Evolutionary conservation across 73 alveolate genomes (phyloP).

Genomic region (Paramecium octaurelia): DNA sequence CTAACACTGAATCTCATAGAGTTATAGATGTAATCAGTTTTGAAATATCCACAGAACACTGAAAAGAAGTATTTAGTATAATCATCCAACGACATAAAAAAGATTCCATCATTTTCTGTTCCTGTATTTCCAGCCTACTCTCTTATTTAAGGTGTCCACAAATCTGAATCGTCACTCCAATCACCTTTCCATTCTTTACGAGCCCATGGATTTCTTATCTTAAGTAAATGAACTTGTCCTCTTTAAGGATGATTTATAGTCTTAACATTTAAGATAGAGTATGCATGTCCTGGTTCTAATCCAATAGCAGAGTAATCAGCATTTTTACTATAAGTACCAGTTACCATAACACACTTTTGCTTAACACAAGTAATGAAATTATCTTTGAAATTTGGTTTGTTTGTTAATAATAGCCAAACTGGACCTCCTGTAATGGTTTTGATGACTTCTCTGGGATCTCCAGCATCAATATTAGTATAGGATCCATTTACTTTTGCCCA

Average conservation of each 20-base stretch:
- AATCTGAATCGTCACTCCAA: conserved; percentile 85
- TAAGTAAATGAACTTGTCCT: conserved; percentile 72
- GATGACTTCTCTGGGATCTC: conserved; percentile 84
- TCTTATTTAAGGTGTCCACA: conserved; percentile 90
- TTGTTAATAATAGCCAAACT: conserved; percentile 71
- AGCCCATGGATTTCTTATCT: conserved; percentile 98
- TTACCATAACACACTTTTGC: conserved; percentile 78
- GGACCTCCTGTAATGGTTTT: conserved; percentile 93
- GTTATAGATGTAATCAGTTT: neutral
- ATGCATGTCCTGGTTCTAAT: conserved; percentile 94
- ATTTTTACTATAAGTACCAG: conserved; percentile 69
- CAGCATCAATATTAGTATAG: conserved; percentile 91
- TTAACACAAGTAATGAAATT: conserved; percentile 70
- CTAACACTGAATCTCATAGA: neutral
- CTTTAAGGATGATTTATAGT: conserved; percentile 42
- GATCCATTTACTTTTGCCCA: conserved; percentile 98
- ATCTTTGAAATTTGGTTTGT: conserved; percentile 78
- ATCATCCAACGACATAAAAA: conserved; percentile 47
- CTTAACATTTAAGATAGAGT: conserved; percentile 73
- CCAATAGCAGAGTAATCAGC: conserved; percentile 63
- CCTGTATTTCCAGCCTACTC: conserved; percentile 58
- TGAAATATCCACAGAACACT: conserved; percentile 32
- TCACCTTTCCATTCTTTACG: conserved; percentile 93
- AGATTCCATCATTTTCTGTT: conserved; percentile 45
- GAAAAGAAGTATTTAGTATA: conserved; percentile 17